phyloP scores from a whole-genome alignment of 164 flowering plant species.

The Liriodendron chinense region DNA sequence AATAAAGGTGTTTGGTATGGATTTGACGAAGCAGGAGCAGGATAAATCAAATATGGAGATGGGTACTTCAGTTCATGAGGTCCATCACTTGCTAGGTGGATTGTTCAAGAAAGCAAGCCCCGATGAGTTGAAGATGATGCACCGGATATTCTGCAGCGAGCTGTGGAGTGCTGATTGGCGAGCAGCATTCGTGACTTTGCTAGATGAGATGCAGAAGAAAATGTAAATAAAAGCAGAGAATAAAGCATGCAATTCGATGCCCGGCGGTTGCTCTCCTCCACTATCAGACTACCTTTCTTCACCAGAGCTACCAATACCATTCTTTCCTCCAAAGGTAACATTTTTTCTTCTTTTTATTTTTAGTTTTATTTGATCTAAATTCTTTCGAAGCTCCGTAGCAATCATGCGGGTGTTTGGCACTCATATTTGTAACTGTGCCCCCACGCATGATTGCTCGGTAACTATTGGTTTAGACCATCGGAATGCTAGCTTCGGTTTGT shows the following conservation, averaged over 20 bases:
- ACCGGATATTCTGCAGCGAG: slow-evolving; percentile 38
- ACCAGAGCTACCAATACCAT: slow-evolving; percentile 5
- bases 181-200: slow-evolving; percentile 34
- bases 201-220: slow-evolving; percentile 42
- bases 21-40: slow-evolving; percentile 19
- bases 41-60: slow-evolving; percentile 6
- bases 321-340: slow-evolving; percentile 16
- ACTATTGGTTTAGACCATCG: background rate
- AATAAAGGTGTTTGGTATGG: slow-evolving; percentile 18
- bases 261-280: background rate
- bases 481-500: background rate
- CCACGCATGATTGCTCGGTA: background rate
- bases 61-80: slow-evolving; percentile 24
- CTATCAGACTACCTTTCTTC: background rate
- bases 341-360: background rate
- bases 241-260: background rate
- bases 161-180: slow-evolving; percentile 35
- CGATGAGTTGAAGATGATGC: slow-evolving; percentile 44
- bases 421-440: background rate
- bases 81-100: slow-evolving; percentile 30
- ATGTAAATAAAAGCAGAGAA: slow-evolving; percentile 8
- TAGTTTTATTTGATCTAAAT: background rate
- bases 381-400: slow-evolving; percentile 10
- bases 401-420: slow-evolving; percentile 1
- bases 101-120: slow-evolving; percentile 51